phyloP scores from a whole-genome alignment of 306 rosid species.

The Trifolium fragiferum region DNA sequence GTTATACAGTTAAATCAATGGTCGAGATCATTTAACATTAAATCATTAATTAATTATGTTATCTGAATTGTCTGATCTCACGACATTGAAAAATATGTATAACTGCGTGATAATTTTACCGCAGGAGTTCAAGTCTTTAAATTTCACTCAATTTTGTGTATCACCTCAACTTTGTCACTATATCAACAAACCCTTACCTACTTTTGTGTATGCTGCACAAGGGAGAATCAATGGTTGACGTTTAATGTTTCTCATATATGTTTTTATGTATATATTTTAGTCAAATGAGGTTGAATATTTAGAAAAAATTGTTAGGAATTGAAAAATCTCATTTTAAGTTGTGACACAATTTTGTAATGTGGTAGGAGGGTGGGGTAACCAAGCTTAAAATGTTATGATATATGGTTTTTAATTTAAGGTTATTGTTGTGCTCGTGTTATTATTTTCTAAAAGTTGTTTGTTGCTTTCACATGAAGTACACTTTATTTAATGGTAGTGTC shows the following conservation, averaged over 20 bases:
- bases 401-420: slow-evolving; percentile 37
- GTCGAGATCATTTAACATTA: too few species aligned
- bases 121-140: neutral
- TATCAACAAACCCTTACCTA: slow-evolving; percentile 48
- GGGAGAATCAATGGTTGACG: slow-evolving; percentile 18
- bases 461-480: slow-evolving; percentile 37
- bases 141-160: neutral
- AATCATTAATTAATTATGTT: too few species aligned
- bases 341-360: slow-evolving; percentile 39
- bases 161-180: slow-evolving; percentile 37
- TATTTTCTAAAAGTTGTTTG: slow-evolving; percentile 33
- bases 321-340: slow-evolving; percentile 26
- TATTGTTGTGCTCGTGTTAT: slow-evolving; percentile 38
- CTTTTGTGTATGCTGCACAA: slow-evolving; percentile 33
- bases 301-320: slow-evolving; percentile 30
- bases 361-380: slow-evolving; percentile 42
- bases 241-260: slow-evolving; percentile 12
- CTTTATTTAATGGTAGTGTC: neutral
- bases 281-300: slow-evolving; percentile 27
- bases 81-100: too few species aligned
- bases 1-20: neutral
- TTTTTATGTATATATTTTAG: slow-evolving; percentile 36
- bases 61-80: neutral
- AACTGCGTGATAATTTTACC: neutral
- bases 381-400: slow-evolving; percentile 23